Conservation (phyloP, 1,284 basidiomycete species). For the Pseudozyma hubeiensis region DNA sequence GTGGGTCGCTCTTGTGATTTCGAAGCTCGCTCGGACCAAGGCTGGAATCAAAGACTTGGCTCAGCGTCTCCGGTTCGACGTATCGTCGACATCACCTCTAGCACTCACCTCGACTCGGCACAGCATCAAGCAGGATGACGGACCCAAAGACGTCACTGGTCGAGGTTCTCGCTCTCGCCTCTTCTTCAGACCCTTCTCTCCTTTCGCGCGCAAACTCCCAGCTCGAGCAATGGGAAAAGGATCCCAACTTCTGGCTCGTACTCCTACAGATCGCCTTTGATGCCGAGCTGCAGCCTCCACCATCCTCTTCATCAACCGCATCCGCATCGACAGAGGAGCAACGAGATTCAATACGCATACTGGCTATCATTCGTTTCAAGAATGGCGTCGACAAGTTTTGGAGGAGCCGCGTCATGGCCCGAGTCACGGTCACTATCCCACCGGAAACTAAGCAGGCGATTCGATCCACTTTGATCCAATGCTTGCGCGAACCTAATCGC, state of each 20-base stretch:
- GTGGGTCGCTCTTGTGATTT: too few relatives aligned
- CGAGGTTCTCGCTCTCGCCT: conserved; percentile 46
- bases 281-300: conserved; percentile 16
- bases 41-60: too few relatives aligned
- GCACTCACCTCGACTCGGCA: neutral
- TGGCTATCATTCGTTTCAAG: conserved; percentile 68
- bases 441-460: conserved; percentile 57
- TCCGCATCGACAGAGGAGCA: conserved; percentile 17
- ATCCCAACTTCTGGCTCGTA: conserved; percentile 55
- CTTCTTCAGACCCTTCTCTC: conserved; percentile 32
- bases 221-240: conserved; percentile 57
- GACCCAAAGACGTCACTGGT: conserved; percentile 37
- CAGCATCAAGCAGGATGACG: conserved; percentile 14
- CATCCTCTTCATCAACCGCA: conserved; percentile 11
- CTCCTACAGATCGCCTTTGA: conserved; percentile 62
- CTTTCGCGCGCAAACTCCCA: conserved; percentile 42
- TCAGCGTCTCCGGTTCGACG: too few relatives aligned
- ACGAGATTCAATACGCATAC: conserved; percentile 42
- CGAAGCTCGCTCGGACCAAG: too few relatives aligned
- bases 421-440: conserved; percentile 56
- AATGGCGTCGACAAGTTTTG: conserved; percentile 67
- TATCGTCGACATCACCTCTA: too few relatives aligned
- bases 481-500: conserved; percentile 60
- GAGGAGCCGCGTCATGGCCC: conserved; percentile 59
- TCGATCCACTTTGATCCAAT: conserved; percentile 51